These are phyloP conservation scores for Discostella stelligera DNA, from an alignment of 352 stramenopile species.

Conservation along the genomic window DNA sequence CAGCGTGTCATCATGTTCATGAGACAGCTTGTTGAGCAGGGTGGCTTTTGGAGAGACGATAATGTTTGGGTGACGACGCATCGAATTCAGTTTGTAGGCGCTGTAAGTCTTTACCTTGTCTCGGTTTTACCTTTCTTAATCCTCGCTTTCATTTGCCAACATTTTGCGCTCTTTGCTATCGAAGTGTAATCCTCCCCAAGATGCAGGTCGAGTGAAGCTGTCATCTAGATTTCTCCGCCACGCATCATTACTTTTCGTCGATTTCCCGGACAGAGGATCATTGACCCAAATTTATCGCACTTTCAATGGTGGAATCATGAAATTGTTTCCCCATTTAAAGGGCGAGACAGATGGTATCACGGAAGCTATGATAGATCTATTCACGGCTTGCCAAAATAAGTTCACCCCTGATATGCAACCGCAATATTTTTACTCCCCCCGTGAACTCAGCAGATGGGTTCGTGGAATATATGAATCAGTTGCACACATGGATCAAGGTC, in stretches of 20 bases:
- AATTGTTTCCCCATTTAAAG: slow-evolving; percentile 96
- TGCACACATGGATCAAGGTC: slow-evolving; percentile 91
- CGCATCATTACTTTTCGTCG: slow-evolving; percentile 97
- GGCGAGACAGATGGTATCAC: slow-evolving; percentile 95
- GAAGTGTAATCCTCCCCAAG: slow-evolving; percentile 84
- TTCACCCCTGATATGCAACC: slow-evolving; percentile 86
- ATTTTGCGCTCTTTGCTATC: not conserved
- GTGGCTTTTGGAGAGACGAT: slow-evolving; percentile 89
- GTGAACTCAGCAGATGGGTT: slow-evolving; percentile 99
- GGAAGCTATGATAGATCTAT: slow-evolving; percentile 99
- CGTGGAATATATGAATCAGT: slow-evolving; percentile 98
- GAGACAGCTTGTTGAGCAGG: slow-evolving; percentile 94
- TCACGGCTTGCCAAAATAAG: slow-evolving; percentile 93
- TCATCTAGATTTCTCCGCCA: slow-evolving; percentile 97
- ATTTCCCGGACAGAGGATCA: slow-evolving; percentile 94
- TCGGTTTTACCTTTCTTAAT: not conserved
- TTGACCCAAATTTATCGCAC: slow-evolving; percentile 93
- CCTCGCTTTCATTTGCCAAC: not conserved
- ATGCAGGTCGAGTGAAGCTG: slow-evolving; percentile 96
- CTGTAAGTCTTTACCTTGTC: slow-evolving; percentile 35
- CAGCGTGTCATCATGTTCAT: slow-evolving; percentile 99
- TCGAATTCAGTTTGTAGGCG: slow-evolving; percentile 85
- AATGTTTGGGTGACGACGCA: slow-evolving; percentile 84
- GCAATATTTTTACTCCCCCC: slow-evolving; percentile 99
- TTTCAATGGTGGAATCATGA: slow-evolving; percentile 98